phyloP scores from a whole-genome alignment of 2,329 filamentous ascomycete species.

The Pseudovirgaria hyperparasitica region DNA sequence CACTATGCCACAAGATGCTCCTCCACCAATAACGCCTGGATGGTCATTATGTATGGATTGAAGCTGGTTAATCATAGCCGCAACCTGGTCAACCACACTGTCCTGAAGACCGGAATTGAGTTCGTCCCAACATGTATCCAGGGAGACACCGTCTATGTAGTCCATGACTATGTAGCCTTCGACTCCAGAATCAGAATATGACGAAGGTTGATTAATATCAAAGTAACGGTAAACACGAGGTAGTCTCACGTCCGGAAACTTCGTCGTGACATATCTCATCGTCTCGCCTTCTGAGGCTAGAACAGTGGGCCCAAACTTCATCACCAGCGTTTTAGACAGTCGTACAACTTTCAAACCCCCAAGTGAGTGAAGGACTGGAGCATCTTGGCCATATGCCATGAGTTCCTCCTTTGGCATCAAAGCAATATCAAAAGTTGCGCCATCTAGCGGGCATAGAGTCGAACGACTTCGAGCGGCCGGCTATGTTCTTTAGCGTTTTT shows the following conservation, averaged over 20 bases:
- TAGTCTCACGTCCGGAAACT: conserved; percentile 4
- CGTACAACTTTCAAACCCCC: conserved; percentile 4
- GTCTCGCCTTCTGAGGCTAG: conserved; percentile 6
- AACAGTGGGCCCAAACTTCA: conserved; percentile 3
- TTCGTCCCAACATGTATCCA: conserved; percentile 5
- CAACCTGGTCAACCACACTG: conserved; percentile 4
- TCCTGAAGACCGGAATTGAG: conserved; percentile 3
- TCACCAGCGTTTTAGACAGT: conserved; percentile 4
- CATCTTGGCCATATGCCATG: conserved; percentile 5
- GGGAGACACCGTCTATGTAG: conserved; percentile 6
- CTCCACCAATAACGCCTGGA: conserved; percentile 5
- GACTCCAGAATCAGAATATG: no score
- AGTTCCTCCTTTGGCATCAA: conserved; percentile 4
- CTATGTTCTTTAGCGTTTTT: no score
- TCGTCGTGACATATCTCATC: conserved; percentile 5
- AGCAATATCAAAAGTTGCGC: conserved; percentile 4
- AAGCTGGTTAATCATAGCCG: conserved; percentile 5
- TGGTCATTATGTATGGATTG: conserved; percentile 5
- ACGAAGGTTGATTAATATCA: no score
- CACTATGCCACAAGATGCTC: conserved; percentile 5
- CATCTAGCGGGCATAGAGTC: conserved; percentile 5
- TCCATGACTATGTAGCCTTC: conserved; percentile 7
- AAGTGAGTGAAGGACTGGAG: conserved; percentile 4
- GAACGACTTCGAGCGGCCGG: conserved; percentile 3
- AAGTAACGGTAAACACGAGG: conserved; percentile 5